Evolutionary conservation across 2,329 filamentous ascomycete species (phyloP).

Genomic region (Colletotrichum melonis): DNA sequence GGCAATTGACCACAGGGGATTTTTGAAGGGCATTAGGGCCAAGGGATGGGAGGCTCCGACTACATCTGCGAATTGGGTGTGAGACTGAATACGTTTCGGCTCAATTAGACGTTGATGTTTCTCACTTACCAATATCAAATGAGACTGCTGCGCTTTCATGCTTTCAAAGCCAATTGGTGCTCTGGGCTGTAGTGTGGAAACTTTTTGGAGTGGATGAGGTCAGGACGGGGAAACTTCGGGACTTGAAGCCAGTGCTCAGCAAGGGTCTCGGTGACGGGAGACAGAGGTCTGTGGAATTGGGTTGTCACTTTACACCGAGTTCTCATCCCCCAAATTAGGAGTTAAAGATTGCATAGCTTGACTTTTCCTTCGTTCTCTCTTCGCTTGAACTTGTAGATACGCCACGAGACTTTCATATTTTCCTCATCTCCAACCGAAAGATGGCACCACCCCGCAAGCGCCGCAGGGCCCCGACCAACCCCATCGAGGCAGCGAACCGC

Average conservation of each 20-base stretch:
- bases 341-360: not conserved
- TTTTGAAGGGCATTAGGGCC: slow-evolving; percentile 22
- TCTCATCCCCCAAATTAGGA: not conserved
- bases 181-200: slow-evolving; percentile 5
- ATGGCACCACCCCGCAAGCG: slow-evolving; percentile 35
- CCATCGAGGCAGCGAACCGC: slow-evolving; percentile 61
- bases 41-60: not conserved
- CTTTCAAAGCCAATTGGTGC: not conserved
- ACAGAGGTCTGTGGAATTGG: not conserved
- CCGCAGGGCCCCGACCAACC: slow-evolving; percentile 40
- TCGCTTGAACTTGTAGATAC: not conserved
- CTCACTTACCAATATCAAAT: not conserved
- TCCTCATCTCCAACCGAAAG: not conserved
- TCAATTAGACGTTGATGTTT: not conserved
- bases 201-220: slow-evolving; percentile 34
- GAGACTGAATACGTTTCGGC: not conserved
- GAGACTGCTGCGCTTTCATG: not conserved
- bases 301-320: not conserved
- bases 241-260: not conserved
- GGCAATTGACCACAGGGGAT: slow-evolving; percentile 30
- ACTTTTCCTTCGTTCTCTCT: not conserved
- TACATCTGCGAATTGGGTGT: slow-evolving; percentile 19
- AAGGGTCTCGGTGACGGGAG: not conserved
- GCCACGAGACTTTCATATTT: too few species aligned
- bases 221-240: slow-evolving; percentile 32